phyloP scores from a whole-genome alignment of 345 rosid species.

The Salix udensis region DNA sequence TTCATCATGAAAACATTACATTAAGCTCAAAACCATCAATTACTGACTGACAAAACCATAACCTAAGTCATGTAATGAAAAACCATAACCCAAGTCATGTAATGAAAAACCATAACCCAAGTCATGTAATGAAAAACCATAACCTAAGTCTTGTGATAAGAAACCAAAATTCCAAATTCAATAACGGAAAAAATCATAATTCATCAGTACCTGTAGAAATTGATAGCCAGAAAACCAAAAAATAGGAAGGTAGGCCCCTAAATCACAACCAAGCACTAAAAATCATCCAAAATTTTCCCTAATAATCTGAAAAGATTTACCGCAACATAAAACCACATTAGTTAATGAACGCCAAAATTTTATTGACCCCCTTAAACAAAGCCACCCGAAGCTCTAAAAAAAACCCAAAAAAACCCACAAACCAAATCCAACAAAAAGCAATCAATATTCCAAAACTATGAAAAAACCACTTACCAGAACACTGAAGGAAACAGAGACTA shows the following conservation, averaged over 20 bases:
- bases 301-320: not conserved
- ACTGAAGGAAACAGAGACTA: conserved; percentile 17
- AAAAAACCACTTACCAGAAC: conserved; percentile 1
- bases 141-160: not conserved
- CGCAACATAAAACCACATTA: not conserved
- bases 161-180: not conserved
- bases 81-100: too few relatives aligned
- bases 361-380: not conserved
- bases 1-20: not conserved
- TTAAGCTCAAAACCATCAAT: not conserved
- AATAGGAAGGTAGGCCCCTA: not conserved
- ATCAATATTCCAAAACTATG: not conserved
- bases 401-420: not conserved
- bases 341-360: not conserved
- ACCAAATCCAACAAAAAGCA: not conserved
- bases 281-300: not conserved
- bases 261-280: not conserved
- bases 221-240: not conserved
- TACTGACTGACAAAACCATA: not conserved
- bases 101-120: too few relatives aligned
- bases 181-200: not conserved
- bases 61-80: too few relatives aligned
- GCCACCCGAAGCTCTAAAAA: not conserved
- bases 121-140: not conserved
- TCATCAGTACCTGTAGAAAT: not conserved